These are phyloP conservation scores for Geotrichum candidum DNA, from an alignment of 1,139 yeast genomes.

Conservation along the genomic window DNA sequence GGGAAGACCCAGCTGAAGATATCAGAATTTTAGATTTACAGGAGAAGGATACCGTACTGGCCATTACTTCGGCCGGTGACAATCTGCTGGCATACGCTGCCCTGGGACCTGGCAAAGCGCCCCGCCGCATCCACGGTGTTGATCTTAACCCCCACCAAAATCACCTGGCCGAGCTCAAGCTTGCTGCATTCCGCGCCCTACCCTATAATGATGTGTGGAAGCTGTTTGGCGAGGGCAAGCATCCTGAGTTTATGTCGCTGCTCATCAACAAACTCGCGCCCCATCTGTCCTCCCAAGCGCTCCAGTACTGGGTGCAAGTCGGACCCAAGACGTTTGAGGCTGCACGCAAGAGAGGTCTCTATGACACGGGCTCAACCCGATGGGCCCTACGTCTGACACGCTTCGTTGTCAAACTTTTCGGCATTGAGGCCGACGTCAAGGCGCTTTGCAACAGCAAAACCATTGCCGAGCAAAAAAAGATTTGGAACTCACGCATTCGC, in stretches of 20 bases:
- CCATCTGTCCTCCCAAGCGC: slow-evolving; percentile 69
- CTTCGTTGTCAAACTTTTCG: slow-evolving; percentile 52
- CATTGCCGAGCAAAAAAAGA: slow-evolving; percentile 52
- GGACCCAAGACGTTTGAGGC: slow-evolving; percentile 53
- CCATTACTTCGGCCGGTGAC: slow-evolving; percentile 84
- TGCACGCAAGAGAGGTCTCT: slow-evolving; percentile 51
- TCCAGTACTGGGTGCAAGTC: slow-evolving; percentile 71
- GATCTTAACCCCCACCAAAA: slow-evolving; percentile 81
- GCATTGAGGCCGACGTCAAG: slow-evolving; percentile 48
- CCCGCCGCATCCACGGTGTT: slow-evolving; percentile 74
- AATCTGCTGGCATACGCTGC: slow-evolving; percentile 69
- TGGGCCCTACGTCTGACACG: slow-evolving; percentile 74
- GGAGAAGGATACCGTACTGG: slow-evolving; percentile 64
- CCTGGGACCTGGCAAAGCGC: slow-evolving; percentile 53
- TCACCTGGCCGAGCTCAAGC: slow-evolving; percentile 69
- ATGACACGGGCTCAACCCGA: slow-evolving; percentile 77
- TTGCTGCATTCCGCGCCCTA: slow-evolving; percentile 60
- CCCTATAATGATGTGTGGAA: slow-evolving; percentile 61
- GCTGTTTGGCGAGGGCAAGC: slow-evolving; percentile 69
- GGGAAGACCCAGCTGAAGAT: slow-evolving; percentile 89
- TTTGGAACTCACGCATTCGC: slow-evolving; percentile 58
- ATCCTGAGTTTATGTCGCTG: slow-evolving; percentile 47
- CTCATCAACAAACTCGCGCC: slow-evolving; percentile 55
- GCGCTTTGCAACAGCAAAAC: slow-evolving; percentile 54
- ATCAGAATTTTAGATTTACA: slow-evolving; percentile 55